Conservation (phyloP, 2,329 filamentous ascomycete species). For the Hortaea werneckii region DNA sequence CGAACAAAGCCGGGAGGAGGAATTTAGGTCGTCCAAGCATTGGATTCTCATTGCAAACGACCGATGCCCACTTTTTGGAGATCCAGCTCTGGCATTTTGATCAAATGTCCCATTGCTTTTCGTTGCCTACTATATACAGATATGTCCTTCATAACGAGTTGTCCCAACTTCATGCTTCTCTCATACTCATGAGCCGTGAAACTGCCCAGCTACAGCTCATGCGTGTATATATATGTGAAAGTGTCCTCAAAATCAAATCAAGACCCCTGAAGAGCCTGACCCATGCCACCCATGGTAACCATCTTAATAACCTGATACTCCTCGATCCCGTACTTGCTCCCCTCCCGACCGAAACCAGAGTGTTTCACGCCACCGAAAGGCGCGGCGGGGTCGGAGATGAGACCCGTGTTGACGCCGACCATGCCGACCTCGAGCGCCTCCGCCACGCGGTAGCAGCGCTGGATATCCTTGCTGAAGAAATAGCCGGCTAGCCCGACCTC, state of each 20-base stretch:
- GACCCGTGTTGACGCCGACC: conserved; percentile 54
- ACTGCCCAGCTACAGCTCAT: too few relatives aligned
- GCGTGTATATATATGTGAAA: too few relatives aligned
- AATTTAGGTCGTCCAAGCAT: too few relatives aligned
- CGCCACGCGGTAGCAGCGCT: conserved; percentile 49
- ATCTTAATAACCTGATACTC: conserved; percentile 40
- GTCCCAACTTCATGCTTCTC: too few relatives aligned
- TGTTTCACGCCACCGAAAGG: conserved; percentile 41
- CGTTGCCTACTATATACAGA: too few relatives aligned
- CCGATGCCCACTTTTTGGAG: too few relatives aligned
- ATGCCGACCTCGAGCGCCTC: conserved; percentile 72
- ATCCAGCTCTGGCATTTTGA: too few relatives aligned
- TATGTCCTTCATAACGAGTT: too few relatives aligned
- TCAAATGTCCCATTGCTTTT: too few relatives aligned
- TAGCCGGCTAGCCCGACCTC: conserved; percentile 89
- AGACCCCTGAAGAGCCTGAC: conserved; percentile 41
- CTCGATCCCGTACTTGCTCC: conserved; percentile 40
- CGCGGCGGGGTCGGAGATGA: conserved; percentile 39
- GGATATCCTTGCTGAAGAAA: conserved; percentile 65
- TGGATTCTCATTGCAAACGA: too few relatives aligned
- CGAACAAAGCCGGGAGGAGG: too few relatives aligned
- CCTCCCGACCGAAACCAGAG: conserved; percentile 43
- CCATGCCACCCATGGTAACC: conserved; percentile 50
- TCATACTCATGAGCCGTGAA: too few relatives aligned
- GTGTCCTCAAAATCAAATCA: not conserved